Evolutionary conservation across 192 early-diverging fungal species (phyloP).

Genomic region (Backusella luteola): DNA sequence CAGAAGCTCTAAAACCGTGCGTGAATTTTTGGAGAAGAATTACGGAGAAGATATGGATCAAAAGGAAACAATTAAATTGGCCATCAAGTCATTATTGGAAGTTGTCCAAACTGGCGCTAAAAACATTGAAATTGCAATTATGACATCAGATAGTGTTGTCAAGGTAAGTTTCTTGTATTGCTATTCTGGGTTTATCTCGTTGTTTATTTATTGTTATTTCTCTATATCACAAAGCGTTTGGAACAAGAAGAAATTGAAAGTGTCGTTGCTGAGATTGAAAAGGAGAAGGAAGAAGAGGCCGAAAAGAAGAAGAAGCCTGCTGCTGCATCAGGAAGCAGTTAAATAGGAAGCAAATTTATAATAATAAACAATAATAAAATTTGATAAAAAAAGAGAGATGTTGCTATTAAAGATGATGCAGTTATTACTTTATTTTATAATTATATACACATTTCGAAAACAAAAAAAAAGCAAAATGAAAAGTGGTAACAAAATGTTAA

Average conservation of each 20-base stretch:
- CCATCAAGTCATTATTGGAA: conserved; percentile 90
- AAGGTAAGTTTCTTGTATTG: conserved; percentile 45
- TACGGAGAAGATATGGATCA: conserved; percentile 83
- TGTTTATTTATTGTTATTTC: not conserved
- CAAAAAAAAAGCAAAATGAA: too few species aligned
- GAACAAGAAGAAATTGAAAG: conserved; percentile 73
- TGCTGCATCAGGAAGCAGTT: conserved; percentile 24
- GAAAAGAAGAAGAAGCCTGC: conserved; percentile 72
- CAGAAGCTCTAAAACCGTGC: conserved; percentile 93
- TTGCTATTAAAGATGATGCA: not conserved
- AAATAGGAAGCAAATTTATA: not conserved
- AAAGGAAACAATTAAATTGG: conserved; percentile 84
- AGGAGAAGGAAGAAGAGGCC: conserved; percentile 88
- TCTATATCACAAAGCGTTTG: conserved; percentile 46
- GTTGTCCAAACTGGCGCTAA: conserved; percentile 99
- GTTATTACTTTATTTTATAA: not conserved
- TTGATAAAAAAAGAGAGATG: not conserved
- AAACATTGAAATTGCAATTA: conserved; percentile 97
- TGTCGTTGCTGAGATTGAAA: conserved; percentile 74
- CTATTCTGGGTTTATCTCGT: too few species aligned
- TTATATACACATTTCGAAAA: too few species aligned
- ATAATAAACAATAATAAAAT: conserved; percentile 1
- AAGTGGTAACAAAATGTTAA: too few species aligned
- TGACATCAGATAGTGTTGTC: conserved; percentile 73
- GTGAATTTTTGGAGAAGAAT: conserved; percentile 98